Percentiles rank a stretch among this genome's conserved stretches.
Evolutionary conservation across 225 moss, liverwort and hornwort species (phyloP).

Genomic region (Antitrichia curtipendula): DNA sequence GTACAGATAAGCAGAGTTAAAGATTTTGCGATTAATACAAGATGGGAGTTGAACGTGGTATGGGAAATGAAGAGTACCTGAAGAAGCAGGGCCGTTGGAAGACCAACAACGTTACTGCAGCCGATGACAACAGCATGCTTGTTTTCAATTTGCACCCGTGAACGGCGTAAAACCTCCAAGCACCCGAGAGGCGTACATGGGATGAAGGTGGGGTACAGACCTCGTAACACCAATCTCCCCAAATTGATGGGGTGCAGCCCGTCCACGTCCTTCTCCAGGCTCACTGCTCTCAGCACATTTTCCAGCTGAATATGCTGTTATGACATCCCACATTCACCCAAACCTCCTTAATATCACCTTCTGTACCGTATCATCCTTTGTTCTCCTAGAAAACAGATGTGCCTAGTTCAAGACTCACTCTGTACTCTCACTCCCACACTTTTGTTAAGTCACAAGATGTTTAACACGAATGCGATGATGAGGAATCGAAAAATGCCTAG

Average conservation of each 20-base stretch:
- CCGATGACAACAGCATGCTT: slow-evolving; percentile 87
- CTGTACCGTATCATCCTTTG: too few relatives aligned
- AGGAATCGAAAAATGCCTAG: background rate
- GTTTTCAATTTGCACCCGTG: slow-evolving; percentile 59
- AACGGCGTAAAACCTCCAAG: slow-evolving; percentile 54
- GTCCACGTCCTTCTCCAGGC: slow-evolving; percentile 90
- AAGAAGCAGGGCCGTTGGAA: slow-evolving; percentile 74
- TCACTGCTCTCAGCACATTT: slow-evolving; percentile 56
- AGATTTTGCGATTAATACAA: background rate
- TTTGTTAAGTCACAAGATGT: background rate
- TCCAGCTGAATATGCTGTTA: slow-evolving; percentile 63
- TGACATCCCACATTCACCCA: background rate
- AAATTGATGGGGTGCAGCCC: slow-evolving; percentile 78
- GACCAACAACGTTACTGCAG: slow-evolving; percentile 68
- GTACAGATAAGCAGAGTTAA: background rate
- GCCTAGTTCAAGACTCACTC: background rate
- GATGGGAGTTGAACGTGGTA: background rate
- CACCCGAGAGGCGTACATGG: slow-evolving; percentile 85
- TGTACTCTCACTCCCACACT: background rate
- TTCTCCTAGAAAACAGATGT: background rate
- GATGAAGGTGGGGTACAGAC: slow-evolving; percentile 58
- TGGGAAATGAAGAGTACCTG: slow-evolving; percentile 29
- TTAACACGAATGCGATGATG: background rate
- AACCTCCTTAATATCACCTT: background rate
- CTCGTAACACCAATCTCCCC: slow-evolving; percentile 39